Evolutionary conservation across 495 filamentous ascomycete species (phyloP), one percentile per base, ranked within the genome.

Genomic region (Oidiodendron maius): DNA sequence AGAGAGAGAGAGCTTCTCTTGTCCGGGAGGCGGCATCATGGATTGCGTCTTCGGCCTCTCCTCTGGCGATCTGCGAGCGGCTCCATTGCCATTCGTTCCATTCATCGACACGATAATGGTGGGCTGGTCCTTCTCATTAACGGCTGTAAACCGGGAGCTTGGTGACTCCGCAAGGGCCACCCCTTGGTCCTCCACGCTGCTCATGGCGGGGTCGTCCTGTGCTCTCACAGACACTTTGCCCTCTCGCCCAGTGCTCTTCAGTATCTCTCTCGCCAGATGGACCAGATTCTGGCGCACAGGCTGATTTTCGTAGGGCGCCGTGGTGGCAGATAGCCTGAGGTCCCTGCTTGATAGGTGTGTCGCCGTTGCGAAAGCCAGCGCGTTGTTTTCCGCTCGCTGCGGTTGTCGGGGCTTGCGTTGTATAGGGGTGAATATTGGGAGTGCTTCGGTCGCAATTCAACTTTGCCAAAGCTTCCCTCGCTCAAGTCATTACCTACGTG

Each of bases 1-100:
- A 11, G 54, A 57, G 20, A 62, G 55, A 8, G 59, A 57, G 13
- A 62, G 32, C 26, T 57, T 62, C 30, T 59, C 59, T 32, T 59
- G 59, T 30, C 59, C 59, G 1, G 56, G 59, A 23, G 59, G 56
- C 10, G 53, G 38, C 20, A 59, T 55, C n/a, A 53, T 45, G 20
- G 53, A 50, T 41, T 62, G 56, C 4, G 50, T 53, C 37, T 59
- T 56, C 2, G 56, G 41, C 23, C 56, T 41, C 18, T 57, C 59
- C 32, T 56, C 59, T 3, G 59, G 58, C 0, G 36, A 45, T 47
- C 52, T 56, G 30, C 52, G 43, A 13, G 50, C 23, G 9, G 21
- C 2, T 28, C 26, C 46, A 37, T 52, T 46, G 5, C 46, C 46
- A 48, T 51, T 58, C 13, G 34, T 26, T 3, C 15, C 40, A 32